Conservation (phyloP, 495 filamentous ascomycete genomes). For the Lophium mytilinum region DNA sequence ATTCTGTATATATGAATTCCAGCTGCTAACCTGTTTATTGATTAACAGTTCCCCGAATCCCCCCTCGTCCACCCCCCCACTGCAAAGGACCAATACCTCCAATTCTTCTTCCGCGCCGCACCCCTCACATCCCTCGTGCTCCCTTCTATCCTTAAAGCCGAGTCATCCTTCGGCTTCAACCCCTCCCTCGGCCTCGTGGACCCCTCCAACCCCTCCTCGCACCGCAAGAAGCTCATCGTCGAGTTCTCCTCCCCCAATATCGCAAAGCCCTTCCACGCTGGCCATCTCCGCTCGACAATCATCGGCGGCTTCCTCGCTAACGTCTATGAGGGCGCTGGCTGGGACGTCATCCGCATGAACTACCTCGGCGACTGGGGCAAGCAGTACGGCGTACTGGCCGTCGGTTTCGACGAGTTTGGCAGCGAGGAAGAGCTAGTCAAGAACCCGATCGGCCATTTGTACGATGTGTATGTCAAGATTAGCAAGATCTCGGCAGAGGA, state of each 20-base stretch:
- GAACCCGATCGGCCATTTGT: conserved; percentile 60
- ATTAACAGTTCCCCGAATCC: conserved; percentile 58
- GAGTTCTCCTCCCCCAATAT: conserved; percentile 74
- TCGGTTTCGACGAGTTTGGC: conserved; percentile 57
- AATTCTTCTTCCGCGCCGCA: conserved; percentile 61
- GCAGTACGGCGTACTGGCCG: conserved; percentile 60
- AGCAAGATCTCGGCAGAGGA: conserved; percentile 32
- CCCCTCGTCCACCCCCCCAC: conserved; percentile 63
- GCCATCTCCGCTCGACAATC: conserved; percentile 66
- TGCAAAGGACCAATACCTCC: conserved; percentile 57
- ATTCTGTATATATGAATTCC: too few species aligned
- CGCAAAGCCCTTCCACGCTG: conserved; percentile 64
- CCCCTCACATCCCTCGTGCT: conserved; percentile 36
- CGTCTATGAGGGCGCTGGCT: conserved; percentile 58
- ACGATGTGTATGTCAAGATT: conserved; percentile 61
- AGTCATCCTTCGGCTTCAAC: conserved; percentile 34
- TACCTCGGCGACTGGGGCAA: conserved; percentile 72
- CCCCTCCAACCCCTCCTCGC: conserved; percentile 20
- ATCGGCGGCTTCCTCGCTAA: conserved; percentile 66
- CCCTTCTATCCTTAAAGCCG: conserved; percentile 36
- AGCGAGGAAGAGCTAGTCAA: conserved; percentile 50
- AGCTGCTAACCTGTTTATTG: neutral
- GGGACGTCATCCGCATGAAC: conserved; percentile 63
- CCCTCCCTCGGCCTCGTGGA: conserved; percentile 27
- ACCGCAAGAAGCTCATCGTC: conserved; percentile 37